These are phyloP conservation scores for Cryptococcus sp. DNA, from an alignment of 1,284 basidiomycete species.

Conservation along the genomic window DNA sequence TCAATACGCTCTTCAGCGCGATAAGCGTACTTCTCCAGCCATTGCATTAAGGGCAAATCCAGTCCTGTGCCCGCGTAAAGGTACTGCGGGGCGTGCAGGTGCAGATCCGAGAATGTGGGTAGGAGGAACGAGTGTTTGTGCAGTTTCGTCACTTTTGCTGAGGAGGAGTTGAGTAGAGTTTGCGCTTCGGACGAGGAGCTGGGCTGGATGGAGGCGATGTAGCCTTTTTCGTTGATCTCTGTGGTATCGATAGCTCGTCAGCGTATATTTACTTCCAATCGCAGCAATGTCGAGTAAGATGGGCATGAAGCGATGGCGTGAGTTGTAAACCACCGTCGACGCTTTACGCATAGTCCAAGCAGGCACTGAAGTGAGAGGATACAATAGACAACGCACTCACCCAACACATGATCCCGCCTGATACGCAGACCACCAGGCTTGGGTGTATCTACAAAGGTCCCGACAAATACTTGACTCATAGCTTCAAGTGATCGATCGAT, in stretches of 20 bases:
- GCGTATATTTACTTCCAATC: too few relatives aligned
- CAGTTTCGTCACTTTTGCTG: conserved; percentile 32
- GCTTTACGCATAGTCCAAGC: too few relatives aligned
- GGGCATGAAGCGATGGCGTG: not conserved
- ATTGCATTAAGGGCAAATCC: conserved; percentile 78
- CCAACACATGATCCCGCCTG: conserved; percentile 62
- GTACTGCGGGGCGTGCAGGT: conserved; percentile 83
- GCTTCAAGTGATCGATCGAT: not conserved
- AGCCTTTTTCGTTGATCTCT: conserved; percentile 62
- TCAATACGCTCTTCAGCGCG: conserved; percentile 76
- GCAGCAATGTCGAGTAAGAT: not conserved
- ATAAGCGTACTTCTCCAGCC: conserved; percentile 75
- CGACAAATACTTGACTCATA: conserved; percentile 36
- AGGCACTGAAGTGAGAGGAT: too few relatives aligned
- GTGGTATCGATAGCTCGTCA: not conserved
- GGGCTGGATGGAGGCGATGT: conserved; percentile 61
- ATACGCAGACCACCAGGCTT: conserved; percentile 60
- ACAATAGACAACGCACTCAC: conserved; percentile 51
- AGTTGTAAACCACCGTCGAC: conserved; percentile 4
- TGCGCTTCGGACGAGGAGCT: conserved; percentile 50
- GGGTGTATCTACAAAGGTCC: conserved; percentile 64
- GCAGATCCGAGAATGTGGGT: conserved; percentile 76
- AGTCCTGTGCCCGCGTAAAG: conserved; percentile 81
- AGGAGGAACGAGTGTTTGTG: conserved; percentile 66
- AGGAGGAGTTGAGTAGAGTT: conserved; percentile 14